Evolutionary conservation across 768 basidiomycete species (phyloP).

Genomic region (Rhodocollybia butyracea): DNA sequence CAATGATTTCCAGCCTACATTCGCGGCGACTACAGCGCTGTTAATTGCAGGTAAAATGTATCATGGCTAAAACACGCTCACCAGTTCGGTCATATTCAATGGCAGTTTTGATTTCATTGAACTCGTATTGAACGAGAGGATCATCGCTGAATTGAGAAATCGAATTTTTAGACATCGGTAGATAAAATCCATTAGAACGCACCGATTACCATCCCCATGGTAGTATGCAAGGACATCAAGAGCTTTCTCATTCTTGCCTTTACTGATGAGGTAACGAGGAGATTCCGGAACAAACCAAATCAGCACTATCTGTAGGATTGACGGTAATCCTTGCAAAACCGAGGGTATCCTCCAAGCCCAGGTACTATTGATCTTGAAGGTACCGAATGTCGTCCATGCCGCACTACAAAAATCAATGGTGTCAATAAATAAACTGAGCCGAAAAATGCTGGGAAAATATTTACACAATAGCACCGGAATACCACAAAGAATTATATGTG

Average conservation of each 20-base stretch:
- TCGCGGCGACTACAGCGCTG: constrained; percentile 26
- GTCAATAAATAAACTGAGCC: constrained; percentile 4
- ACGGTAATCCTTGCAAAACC: constrained; percentile 42
- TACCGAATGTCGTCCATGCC: constrained; percentile 45
- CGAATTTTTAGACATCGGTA: constrained; percentile 18
- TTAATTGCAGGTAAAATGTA: not conserved
- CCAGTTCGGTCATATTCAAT: constrained; percentile 44
- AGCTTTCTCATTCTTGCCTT: constrained; percentile 42
- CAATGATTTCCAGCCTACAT: constrained; percentile 46
- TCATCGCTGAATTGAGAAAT: constrained; percentile 28
- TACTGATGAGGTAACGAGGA: constrained; percentile 43
- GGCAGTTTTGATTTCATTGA: constrained; percentile 56
- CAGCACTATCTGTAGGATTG: constrained; percentile 35
- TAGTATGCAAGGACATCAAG: constrained; percentile 45
- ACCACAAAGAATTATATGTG: constrained; percentile 53
- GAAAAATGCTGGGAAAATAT: constrained; percentile 1
- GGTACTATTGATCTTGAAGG: constrained; percentile 42
- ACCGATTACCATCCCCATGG: constrained; percentile 46
- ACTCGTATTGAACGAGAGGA: constrained; percentile 49
- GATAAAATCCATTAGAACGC: constrained; percentile 24
- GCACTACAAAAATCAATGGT: constrained; percentile 35
- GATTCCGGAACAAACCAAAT: constrained; percentile 49
- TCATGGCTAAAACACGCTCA: constrained; percentile 25
- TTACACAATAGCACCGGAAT: constrained; percentile 46
- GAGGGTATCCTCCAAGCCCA: constrained; percentile 65